These are phyloP conservation scores for Diplocarpon rosae DNA, from an alignment of 2,329 filamentous ascomycete genomes.

Conservation along the genomic window DNA sequence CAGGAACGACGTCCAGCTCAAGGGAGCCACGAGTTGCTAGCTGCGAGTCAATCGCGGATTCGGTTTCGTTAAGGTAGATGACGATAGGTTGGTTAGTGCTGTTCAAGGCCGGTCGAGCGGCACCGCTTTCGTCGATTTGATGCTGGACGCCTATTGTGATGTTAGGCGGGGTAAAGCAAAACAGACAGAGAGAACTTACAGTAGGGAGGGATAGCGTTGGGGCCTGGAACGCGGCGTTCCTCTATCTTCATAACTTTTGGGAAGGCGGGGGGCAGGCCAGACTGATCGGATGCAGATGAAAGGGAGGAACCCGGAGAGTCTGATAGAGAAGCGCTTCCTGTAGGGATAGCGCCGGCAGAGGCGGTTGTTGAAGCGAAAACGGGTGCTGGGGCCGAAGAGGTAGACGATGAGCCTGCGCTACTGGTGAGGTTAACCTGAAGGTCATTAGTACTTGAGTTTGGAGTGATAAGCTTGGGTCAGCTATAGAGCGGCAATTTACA, in stretches of 20 bases:
- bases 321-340: constrained; percentile 5
- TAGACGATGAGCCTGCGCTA: constrained; percentile 23
- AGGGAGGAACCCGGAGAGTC: constrained; percentile 11
- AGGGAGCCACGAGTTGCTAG: constrained; percentile 6
- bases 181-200: constrained; percentile 30
- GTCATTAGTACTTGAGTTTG: neutral
- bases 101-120: constrained; percentile 15
- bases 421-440: constrained; percentile 27
- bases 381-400: constrained; percentile 3
- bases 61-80: constrained; percentile 24
- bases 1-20: constrained; percentile 1
- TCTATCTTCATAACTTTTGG: constrained; percentile 55
- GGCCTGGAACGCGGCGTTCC: constrained; percentile 40
- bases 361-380: neutral
- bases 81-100: constrained; percentile 17
- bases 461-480: neutral
- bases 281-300: constrained; percentile 10
- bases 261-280: constrained; percentile 29
- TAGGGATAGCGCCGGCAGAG: constrained; percentile 23
- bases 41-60: constrained; percentile 12
- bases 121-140: constrained; percentile 43
- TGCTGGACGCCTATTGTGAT: constrained; percentile 38
- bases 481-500: constrained; percentile 23
- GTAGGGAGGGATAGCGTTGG: constrained; percentile 37
- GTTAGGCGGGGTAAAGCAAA: neutral